These are phyloP conservation scores for Phyllostachys edulis DNA, from an alignment of 176 grass and related monocot species.

Conservation along the genomic window DNA sequence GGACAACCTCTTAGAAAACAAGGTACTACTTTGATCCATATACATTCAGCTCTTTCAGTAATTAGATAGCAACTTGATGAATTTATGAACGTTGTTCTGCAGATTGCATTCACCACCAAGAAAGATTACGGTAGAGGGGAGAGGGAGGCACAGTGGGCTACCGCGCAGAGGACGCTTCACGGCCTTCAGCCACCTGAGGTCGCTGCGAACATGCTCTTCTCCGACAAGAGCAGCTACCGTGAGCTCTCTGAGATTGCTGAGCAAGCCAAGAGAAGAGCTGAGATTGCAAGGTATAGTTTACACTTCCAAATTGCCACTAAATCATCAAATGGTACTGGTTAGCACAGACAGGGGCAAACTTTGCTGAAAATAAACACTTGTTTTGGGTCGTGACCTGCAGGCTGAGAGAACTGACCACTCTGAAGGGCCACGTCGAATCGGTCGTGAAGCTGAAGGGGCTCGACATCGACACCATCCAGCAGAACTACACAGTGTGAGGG, in stretches of 20 bases:
- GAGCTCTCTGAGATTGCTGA: conserved; percentile 96
- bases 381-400: neutral
- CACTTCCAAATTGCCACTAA: neutral
- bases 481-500: conserved; percentile 65
- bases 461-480: conserved; percentile 64
- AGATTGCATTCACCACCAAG: conserved; percentile 98
- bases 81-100: neutral
- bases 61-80: neutral
- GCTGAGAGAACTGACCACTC: conserved; percentile 54
- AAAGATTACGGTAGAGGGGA: conserved; percentile 88
- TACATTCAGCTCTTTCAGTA: neutral
- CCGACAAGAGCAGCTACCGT: conserved; percentile 95
- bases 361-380: neutral
- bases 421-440: conserved; percentile 63
- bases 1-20: conserved; percentile 90
- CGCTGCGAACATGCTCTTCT: conserved; percentile 41
- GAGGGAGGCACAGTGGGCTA: conserved; percentile 92
- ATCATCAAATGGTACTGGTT: neutral
- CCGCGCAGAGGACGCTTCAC: conserved; percentile 93
- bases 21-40: conserved; percentile 41
- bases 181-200: conserved; percentile 80
- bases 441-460: conserved; percentile 67
- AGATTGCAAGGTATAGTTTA: conserved; percentile 68
- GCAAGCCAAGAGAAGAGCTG: conserved; percentile 90
- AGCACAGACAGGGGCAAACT: neutral